Percentiles rank a stretch among this genome's conserved stretches.
Conservation (phyloP, 495 filamentous ascomycete genomes). For the Letharia lupina region DNA sequence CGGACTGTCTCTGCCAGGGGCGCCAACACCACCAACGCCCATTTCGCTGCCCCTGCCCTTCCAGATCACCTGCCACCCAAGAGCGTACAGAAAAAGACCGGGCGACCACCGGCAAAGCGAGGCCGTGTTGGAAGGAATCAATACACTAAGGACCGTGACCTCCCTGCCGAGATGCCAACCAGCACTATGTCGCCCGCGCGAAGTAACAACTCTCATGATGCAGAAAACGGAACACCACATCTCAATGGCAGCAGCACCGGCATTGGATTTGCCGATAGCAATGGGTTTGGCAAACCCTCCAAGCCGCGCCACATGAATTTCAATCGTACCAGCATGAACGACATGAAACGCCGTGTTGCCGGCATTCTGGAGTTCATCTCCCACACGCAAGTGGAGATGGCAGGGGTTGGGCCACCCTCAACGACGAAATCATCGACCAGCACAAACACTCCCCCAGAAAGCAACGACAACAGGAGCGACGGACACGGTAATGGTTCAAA, state of each 20-base stretch:
- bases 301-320: constrained; percentile 51
- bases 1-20: constrained; percentile 34
- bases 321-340: constrained; percentile 67
- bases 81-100: constrained; percentile 55
- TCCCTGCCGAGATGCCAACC: constrained; percentile 36
- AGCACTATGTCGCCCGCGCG: constrained; percentile 51
- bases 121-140: constrained; percentile 76
- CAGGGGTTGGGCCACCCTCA: constrained; percentile 40
- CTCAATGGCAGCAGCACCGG: constrained; percentile 31
- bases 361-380: constrained; percentile 85
- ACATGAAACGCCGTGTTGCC: constrained; percentile 80
- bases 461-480: constrained; percentile 27
- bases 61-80: constrained; percentile 37
- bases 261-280: constrained; percentile 33
- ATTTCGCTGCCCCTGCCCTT: constrained; percentile 23
- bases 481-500: background rate
- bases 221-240: constrained; percentile 28
- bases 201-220: constrained; percentile 36
- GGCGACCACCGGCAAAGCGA: constrained; percentile 54
- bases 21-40: constrained; percentile 17
- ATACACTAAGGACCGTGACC: constrained; percentile 69
- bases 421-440: constrained; percentile 28
- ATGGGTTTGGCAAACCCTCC: constrained; percentile 45
- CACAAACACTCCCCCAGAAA: constrained; percentile 26
- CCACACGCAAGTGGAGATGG: constrained; percentile 83